Conservation (phyloP, 192 early-diverging fungal species). For the Umbelopsis vinacea region DNA sequence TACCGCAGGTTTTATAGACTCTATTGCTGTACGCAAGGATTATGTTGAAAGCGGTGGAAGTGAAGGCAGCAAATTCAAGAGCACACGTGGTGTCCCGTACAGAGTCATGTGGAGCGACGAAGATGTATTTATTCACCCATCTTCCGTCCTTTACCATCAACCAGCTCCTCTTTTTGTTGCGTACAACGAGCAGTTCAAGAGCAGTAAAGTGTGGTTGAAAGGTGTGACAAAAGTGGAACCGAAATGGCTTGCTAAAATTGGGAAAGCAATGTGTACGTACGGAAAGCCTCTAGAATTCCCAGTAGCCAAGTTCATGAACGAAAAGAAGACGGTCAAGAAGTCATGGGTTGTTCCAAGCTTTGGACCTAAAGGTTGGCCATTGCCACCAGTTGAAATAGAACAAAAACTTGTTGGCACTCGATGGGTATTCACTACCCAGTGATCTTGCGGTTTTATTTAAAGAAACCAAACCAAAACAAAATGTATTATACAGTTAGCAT, state of each 20-base stretch:
- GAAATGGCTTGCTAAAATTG: constrained; percentile 85
- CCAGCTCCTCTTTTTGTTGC: constrained; percentile 73
- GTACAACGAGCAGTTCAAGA: constrained; percentile 70
- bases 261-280: constrained; percentile 69
- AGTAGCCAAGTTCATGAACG: constrained; percentile 61
- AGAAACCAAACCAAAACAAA: background rate
- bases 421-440: constrained; percentile 57
- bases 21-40: constrained; percentile 86
- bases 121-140: constrained; percentile 77
- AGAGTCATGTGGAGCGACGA: constrained; percentile 76
- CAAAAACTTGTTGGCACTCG: constrained; percentile 65
- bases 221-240: constrained; percentile 71
- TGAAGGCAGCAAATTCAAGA: constrained; percentile 35
- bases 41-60: constrained; percentile 65
- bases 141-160: constrained; percentile 64
- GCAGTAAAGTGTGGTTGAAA: constrained; percentile 52
- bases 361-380: constrained; percentile 72
- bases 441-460: background rate
- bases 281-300: constrained; percentile 81
- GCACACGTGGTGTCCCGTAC: constrained; percentile 53
- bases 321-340: constrained; percentile 55
- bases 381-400: constrained; percentile 68
- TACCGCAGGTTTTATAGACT: constrained; percentile 89
- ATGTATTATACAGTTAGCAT: background rate
- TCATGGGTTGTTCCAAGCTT: constrained; percentile 70